Percentiles rank a stretch among this genome's conserved stretches.
Conservation (phyloP, 2,329 filamentous ascomycete genomes). For the Teratosphaeria pseudoeucalypti region DNA sequence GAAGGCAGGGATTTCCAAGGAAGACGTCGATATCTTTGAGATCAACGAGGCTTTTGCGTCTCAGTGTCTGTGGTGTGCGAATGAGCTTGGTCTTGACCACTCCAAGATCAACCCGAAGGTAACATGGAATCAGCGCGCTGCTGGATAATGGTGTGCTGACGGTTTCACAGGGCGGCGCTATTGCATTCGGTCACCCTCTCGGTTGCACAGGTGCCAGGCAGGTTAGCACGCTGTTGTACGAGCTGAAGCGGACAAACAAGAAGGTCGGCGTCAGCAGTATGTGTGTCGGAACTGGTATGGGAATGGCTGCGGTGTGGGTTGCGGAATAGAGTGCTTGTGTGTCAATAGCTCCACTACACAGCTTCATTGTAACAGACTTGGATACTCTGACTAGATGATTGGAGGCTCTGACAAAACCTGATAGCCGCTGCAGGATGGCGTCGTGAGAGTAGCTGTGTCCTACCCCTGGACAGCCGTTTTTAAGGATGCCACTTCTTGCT, state of each 20-base stretch:
- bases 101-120: slow-evolving; percentile 94
- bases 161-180: slow-evolving; percentile 8
- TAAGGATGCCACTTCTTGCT: background rate
- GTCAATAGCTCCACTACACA: background rate
- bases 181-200: slow-evolving; percentile 59
- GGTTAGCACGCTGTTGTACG: slow-evolving; percentile 82
- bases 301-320: slow-evolving; percentile 94
- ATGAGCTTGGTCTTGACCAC: slow-evolving; percentile 69
- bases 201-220: slow-evolving; percentile 91
- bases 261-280: slow-evolving; percentile 88
- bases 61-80: slow-evolving; percentile 87
- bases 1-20: slow-evolving; percentile 73
- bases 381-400: background rate
- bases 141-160: slow-evolving; percentile 37
- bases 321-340: slow-evolving; percentile 55
- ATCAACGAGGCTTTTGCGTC: slow-evolving; percentile 98
- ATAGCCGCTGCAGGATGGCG: background rate
- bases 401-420: too few relatives aligned
- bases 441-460: background rate
- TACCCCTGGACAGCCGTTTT: background rate
- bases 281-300: slow-evolving; percentile 96
- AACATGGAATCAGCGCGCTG: slow-evolving; percentile 62
- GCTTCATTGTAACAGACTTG: background rate
- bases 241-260: slow-evolving; percentile 73
- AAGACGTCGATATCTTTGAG: slow-evolving; percentile 94